Conservation (phyloP, 2,329 filamentous ascomycete genomes). For the Aureobasidium sp. region DNA sequence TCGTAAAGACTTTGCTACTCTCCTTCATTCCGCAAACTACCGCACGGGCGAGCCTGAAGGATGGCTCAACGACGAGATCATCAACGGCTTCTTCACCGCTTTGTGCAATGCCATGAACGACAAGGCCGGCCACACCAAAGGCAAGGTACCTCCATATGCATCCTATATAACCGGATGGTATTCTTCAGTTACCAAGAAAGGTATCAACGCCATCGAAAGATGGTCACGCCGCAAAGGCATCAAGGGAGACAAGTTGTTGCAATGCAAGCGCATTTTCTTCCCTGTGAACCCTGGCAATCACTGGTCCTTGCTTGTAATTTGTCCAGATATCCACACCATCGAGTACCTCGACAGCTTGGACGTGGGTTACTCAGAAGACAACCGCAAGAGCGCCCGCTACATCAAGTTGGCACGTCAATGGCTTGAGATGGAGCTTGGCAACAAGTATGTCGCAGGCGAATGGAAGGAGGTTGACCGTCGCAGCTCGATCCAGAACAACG, state of each 20-base stretch:
- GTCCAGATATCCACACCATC: constrained; percentile 53
- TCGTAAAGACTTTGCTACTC: constrained; percentile 55
- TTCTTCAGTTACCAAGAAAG: constrained; percentile 44
- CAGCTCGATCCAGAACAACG: constrained; percentile 56
- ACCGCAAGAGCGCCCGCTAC: constrained; percentile 7
- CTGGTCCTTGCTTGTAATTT: constrained; percentile 66
- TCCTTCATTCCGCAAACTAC: constrained; percentile 36
- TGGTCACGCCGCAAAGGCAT: constrained; percentile 54
- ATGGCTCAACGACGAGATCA: constrained; percentile 73
- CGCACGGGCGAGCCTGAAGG: constrained; percentile 38
- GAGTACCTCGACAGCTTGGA: constrained; percentile 65
- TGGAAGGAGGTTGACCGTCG: constrained; percentile 50
- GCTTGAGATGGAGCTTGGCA: constrained; percentile 52
- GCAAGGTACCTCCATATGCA: constrained; percentile 49
- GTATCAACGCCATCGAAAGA: constrained; percentile 43
- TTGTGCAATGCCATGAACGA: constrained; percentile 52
- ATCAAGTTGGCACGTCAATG: constrained; percentile 40
- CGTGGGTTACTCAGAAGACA: constrained; percentile 21
- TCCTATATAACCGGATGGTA: constrained; percentile 63
- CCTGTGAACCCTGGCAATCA: constrained; percentile 56
- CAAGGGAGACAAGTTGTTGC: constrained; percentile 53
- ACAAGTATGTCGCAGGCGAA: constrained; percentile 48
- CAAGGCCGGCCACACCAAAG: constrained; percentile 46
- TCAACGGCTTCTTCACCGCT: constrained; percentile 59
- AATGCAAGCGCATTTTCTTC: constrained; percentile 61